A percentile compares a stretch with the other conserved stretches of the same genome.
Conservation (phyloP, 139 green algal genomes). For the Yamagishiella unicocca region DNA sequence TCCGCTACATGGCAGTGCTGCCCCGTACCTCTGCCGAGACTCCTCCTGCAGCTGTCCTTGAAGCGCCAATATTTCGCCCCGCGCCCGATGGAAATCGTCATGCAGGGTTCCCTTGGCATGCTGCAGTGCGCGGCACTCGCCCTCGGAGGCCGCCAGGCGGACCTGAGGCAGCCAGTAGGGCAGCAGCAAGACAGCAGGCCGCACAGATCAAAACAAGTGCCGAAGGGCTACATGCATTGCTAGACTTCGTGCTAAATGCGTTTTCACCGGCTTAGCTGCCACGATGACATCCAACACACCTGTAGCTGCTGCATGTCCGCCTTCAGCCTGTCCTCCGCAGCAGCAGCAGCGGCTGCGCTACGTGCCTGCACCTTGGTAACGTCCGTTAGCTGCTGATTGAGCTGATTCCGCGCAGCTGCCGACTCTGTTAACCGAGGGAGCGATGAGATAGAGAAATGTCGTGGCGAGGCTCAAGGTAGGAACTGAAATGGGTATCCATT, state of each 20-base stretch:
- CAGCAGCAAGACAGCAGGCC: no score
- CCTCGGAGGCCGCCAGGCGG: slow-evolving; percentile 18
- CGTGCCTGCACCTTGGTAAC: neutral
- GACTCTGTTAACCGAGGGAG: neutral
- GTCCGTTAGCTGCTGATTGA: slow-evolving; percentile 17
- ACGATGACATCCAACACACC: no score
- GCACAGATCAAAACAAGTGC: no score
- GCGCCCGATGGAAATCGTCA: slow-evolving; percentile 3
- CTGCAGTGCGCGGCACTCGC: slow-evolving; percentile 16
- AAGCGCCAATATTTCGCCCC: neutral
- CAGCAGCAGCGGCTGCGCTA: neutral
- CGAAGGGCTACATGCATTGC: no score
- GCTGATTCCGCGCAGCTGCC: slow-evolving; percentile 3
- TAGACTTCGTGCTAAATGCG: no score
- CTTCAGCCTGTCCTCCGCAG: neutral
- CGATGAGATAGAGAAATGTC: no score
- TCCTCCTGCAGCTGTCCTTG: slow-evolving; percentile 30
- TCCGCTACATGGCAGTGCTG: neutral
- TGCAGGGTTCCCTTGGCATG: slow-evolving; percentile 4
- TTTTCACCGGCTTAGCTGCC: no score
- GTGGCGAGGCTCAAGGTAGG: no score
- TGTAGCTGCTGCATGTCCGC: slow-evolving; percentile 34
- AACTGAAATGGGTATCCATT: no score
- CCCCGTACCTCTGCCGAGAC: neutral
- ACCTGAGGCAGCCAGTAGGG: no score